phyloP scores from a whole-genome alignment of 768 basidiomycete species.

The Phaffia tasmanica region DNA sequence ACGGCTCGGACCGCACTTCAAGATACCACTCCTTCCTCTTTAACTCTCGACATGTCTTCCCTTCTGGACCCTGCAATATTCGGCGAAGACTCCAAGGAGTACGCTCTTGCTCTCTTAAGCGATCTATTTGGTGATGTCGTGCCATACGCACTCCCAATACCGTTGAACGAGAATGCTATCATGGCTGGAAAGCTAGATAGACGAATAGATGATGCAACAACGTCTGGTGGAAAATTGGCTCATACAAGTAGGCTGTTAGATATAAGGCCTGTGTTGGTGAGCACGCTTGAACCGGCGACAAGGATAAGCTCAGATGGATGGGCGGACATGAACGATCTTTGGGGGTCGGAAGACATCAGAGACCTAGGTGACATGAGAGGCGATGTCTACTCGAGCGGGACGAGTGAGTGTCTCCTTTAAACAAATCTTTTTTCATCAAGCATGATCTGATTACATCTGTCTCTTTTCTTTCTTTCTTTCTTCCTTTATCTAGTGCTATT shows the following conservation, averaged over 20 bases:
- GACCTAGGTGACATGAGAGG: conserved; percentile 22
- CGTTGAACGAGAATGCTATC: conserved; percentile 5
- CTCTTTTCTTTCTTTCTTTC: not conserved
- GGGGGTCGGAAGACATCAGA: conserved; percentile 26
- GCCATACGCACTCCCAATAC: conserved; percentile 13
- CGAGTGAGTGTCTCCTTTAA: conserved; percentile 22
- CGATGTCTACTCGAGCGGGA: conserved; percentile 23
- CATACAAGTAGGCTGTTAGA: conserved; percentile 69
- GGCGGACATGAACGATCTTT: conserved; percentile 45
- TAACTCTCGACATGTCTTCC: not conserved
- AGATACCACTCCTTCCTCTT: conserved; percentile 3
- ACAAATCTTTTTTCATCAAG: no score
- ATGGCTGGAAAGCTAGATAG: conserved; percentile 49
- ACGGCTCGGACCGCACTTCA: not conserved
- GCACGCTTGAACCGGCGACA: conserved; percentile 69
- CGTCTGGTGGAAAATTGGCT: conserved; percentile 56
- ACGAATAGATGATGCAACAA: conserved; percentile 61
- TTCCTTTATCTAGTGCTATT: conserved; percentile 29
- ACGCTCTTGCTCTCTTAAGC: not conserved
- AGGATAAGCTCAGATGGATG: conserved; percentile 58
- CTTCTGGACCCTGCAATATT: not conserved
- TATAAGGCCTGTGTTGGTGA: conserved; percentile 68
- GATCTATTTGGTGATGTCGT: conserved; percentile 24
- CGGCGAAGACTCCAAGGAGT: not conserved
- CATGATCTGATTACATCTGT: no score